These are phyloP conservation scores for Ustilago tritici DNA, from an alignment of 1,284 basidiomycete genomes.

Conservation along the genomic window DNA sequence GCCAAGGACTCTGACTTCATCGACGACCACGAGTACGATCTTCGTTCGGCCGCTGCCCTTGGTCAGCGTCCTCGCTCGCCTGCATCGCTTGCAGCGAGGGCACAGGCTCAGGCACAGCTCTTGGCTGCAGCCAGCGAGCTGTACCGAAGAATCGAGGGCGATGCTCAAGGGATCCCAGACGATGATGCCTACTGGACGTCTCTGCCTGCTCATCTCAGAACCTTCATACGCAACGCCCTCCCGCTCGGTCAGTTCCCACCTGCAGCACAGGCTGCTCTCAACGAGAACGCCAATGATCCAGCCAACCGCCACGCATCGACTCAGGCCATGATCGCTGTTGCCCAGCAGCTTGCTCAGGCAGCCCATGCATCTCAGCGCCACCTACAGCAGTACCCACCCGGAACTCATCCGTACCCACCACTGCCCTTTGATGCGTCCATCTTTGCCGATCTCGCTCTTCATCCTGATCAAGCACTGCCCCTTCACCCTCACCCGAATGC, in stretches of 20 bases:
- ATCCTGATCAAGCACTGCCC: constrained; percentile 57
- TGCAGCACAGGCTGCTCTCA: constrained; percentile 48
- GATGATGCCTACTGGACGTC: constrained; percentile 76
- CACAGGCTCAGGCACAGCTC: constrained; percentile 67
- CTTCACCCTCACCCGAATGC: constrained; percentile 61
- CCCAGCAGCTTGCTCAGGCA: constrained; percentile 68
- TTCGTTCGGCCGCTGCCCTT: constrained; percentile 41
- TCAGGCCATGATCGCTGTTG: constrained; percentile 69
- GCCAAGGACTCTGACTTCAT: constrained; percentile 48
- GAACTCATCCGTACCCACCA: constrained; percentile 57
- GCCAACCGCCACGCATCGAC: constrained; percentile 63
- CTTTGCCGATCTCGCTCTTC: constrained; percentile 65
- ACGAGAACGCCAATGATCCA: constrained; percentile 56
- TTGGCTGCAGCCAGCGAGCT: constrained; percentile 67
- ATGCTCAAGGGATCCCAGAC: constrained; percentile 68
- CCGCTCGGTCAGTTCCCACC: constrained; percentile 70
- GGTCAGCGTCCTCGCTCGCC: constrained; percentile 49
- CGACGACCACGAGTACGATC: constrained; percentile 47
- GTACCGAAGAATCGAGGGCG: constrained; percentile 67
- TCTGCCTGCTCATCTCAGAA: constrained; percentile 73
- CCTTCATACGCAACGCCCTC: constrained; percentile 75
- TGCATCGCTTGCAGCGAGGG: constrained; percentile 54
- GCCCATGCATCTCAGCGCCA: constrained; percentile 67
- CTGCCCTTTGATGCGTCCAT: constrained; percentile 65
- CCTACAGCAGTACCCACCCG: constrained; percentile 58